Percentiles rank a stretch among this genome's conserved stretches.
Conservation (phyloP, 140 eudicot species). For the Senecio squalidus region DNA sequence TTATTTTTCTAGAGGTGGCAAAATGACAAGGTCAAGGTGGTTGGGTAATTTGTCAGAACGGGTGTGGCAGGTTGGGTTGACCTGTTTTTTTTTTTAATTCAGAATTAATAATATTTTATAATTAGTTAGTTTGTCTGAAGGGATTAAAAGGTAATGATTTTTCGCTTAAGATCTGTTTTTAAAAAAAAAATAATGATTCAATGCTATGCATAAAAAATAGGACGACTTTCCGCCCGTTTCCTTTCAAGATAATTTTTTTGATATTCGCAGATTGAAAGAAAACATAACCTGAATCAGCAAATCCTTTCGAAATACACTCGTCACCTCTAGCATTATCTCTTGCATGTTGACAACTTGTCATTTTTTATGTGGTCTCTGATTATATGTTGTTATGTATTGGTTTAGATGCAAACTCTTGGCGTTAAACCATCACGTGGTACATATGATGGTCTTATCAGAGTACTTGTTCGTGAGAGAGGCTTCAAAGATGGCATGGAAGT, state of each 20-base stretch:
- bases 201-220: too few relatives aligned
- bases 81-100: too few relatives aligned
- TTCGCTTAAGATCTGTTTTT: too few relatives aligned
- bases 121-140: too few relatives aligned
- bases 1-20: not conserved
- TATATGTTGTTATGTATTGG: conserved; percentile 1
- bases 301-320: too few relatives aligned
- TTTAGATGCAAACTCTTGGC: conserved; percentile 94
- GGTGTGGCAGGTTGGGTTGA: not conserved
- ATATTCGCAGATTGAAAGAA: too few relatives aligned
- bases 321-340: not conserved
- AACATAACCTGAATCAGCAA: not conserved
- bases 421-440: conserved; percentile 58
- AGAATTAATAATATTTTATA: too few relatives aligned
- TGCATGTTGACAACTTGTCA: not conserved
- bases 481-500: conserved; percentile 53
- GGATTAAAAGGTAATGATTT: too few relatives aligned
- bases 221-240: too few relatives aligned
- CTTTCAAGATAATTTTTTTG: too few relatives aligned
- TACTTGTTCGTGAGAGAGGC: conserved; percentile 38
- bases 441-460: conserved; percentile 67
- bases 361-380: conserved; percentile 4
- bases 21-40: not conserved
- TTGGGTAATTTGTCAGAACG: not conserved
- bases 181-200: too few relatives aligned